Base-by-base conservation (phyloP, 2,329 filamentous ascomycete species). In the Diaporthe citrichinensis region DNA sequence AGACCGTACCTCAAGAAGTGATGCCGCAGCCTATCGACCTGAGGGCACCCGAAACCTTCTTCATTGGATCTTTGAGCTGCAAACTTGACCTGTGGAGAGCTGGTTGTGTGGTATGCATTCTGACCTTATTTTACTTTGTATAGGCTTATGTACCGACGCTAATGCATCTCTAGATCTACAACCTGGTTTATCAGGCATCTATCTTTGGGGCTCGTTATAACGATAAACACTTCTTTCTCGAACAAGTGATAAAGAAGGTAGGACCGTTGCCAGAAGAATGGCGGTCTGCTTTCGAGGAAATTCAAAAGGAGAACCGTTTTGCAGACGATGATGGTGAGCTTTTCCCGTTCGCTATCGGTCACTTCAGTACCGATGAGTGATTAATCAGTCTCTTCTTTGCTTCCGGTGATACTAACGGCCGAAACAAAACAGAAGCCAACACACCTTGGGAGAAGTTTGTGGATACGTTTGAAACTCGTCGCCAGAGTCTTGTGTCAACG, bases 231-330 rank as follows among this genome's bases (percentile, higher is more conserved):
- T 59, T n/a, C 34, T 59, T 59, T 59, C 57, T 59, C 57, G 34
- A 59, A 3, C 57, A 59, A n/a, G 57, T 59, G 57, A 39, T 59
- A 4, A 59, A 59, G 34, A 59, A 59, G 57, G 57, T 59, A n/a
- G 34, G 57, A 25, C 57, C 34, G 20, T 34, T 59, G 10, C 57
- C 57, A 15, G 34, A 39, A 20, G 57, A 14, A 5, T 59, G 57
- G 57, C 57, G 31, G 23, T 59, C 57, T 15, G 41, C 39, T 9
- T 59, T 59, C 23, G 34, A 59, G 34, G 34, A 39, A 39, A 39
- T 59, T n/a, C 57, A 20, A 39, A 10, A 59, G 57, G 4, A 59
- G 57, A 59, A 59, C 23, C 9, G 2, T 23, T 14, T 39, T 15
- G 31, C 57, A n/a, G 57, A 39, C 20, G 31, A 36, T 14, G 34